Evolutionary conservation across 805 yeast species (phyloP), one percentile per base, ranked within the genome.

Genomic region (Nakazawaea holstii): DNA sequence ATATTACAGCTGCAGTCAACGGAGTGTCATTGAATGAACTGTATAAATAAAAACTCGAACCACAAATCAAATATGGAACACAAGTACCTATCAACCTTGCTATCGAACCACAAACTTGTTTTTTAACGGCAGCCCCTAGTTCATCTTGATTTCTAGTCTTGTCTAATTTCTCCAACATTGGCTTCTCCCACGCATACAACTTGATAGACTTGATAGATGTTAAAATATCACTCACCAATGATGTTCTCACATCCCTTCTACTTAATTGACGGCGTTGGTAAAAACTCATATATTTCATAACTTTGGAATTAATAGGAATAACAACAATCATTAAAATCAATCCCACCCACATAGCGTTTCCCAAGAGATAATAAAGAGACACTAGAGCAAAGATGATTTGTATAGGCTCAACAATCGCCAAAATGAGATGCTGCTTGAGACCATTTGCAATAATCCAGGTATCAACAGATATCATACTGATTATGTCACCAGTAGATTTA

Each of bases 391-490:
- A 58, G 0, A 70, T 54, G 32, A 79, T 59, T 45, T 76, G 70
- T 20, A 74, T 55, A 3, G 83, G 83, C 2, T 17, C 4, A 4
- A 76, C 72, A 27, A 79, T 68, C 26, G 79, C 59, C 32, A 76
- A 55, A 13, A 66, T 62, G 50, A 73, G 76, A 26, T 77, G 61
- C 48, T 72, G 68, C 46, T 64, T 66, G 28, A 73, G 61, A 39
- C 80, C 62, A 43, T 74, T 76, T 57, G 77, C 81, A n/a, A 84
- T 65, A 50, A 79, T 70, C 45, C 68, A 66, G 10, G 82, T 77
- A 62, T 85, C 92, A 24, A 81, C 87, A 10, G 87, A 75, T 28
- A 82, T 71, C 54, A 81, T 67, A 56, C 82, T 84, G 50, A 84
- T 73, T 45, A 85, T 81, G 52, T 84, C 88, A 50, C 91, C 89